Conservation (phyloP, 2,329 filamentous ascomycete species). For the Coniochaeta hoffmannii region DNA sequence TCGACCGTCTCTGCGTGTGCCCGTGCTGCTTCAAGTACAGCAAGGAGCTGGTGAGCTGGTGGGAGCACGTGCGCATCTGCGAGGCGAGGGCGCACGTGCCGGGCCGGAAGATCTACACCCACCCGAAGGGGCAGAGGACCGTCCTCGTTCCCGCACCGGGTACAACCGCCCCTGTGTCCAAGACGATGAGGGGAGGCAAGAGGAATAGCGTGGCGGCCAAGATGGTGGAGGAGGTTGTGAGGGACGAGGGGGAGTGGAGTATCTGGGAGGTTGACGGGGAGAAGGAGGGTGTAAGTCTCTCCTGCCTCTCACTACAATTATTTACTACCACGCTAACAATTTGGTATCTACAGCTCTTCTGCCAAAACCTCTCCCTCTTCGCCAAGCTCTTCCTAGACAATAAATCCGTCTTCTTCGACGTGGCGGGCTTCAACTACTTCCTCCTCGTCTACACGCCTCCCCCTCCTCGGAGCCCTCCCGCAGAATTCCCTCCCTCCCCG, state of each 20-base stretch:
- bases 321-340: too few relatives aligned
- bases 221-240: conserved; percentile 35
- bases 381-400: conserved; percentile 97
- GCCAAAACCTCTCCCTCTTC: conserved; percentile 91
- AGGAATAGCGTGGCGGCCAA: conserved; percentile 22
- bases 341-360: conserved; percentile 73
- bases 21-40: conserved; percentile 93
- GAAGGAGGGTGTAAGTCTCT: conserved; percentile 56
- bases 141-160: conserved; percentile 24
- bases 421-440: conserved; percentile 90
- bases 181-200: conserved; percentile 25
- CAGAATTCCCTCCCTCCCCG: neutral
- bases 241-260: conserved; percentile 66
- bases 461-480: neutral
- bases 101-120: conserved; percentile 67
- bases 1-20: conserved; percentile 76
- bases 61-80: conserved; percentile 52
- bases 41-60: conserved; percentile 51
- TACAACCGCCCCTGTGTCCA: neutral
- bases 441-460: conserved; percentile 70
- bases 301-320: neutral
- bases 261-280: conserved; percentile 93
- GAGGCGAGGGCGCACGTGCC: conserved; percentile 44
- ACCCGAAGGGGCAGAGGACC: conserved; percentile 39
- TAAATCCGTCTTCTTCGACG: conserved; percentile 97